A percentile compares a stretch with the other conserved stretches of the same genome.
These are phyloP conservation scores for Ceratocystis harringtonii DNA, from an alignment of 2,329 filamentous ascomycete species.

Conservation along the genomic window DNA sequence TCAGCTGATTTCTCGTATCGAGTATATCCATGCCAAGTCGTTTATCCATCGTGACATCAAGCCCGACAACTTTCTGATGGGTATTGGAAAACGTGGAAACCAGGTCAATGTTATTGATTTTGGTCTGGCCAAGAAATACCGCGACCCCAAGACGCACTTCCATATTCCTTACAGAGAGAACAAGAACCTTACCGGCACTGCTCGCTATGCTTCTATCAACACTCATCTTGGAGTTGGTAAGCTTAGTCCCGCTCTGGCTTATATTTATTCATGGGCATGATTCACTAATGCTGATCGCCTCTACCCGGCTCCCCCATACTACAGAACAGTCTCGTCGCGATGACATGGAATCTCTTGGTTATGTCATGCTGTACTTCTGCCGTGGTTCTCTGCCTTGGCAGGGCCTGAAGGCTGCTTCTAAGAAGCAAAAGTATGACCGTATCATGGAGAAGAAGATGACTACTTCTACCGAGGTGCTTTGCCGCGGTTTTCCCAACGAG, in stretches of 20 bases:
- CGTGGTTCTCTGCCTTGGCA: slow-evolving; percentile 98
- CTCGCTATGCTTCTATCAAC: slow-evolving; percentile 97
- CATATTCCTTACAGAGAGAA: slow-evolving; percentile 99
- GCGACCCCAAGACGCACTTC: slow-evolving; percentile 98
- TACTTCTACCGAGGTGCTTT: slow-evolving; percentile 93
- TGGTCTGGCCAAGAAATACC: slow-evolving; percentile 98
- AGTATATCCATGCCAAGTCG: slow-evolving; percentile 99
- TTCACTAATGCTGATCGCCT: not conserved
- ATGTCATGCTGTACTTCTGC: slow-evolving; percentile 99
- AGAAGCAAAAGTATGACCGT: slow-evolving; percentile 99
- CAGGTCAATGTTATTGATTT: slow-evolving; percentile 99
- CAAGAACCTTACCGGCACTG: slow-evolving; percentile 98
- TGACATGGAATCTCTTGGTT: slow-evolving; percentile 97
- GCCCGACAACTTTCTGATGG: slow-evolving; percentile 99
- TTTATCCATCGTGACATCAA: slow-evolving; percentile 99
- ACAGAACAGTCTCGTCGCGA: slow-evolving; percentile 91
- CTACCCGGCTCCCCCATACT: not conserved
- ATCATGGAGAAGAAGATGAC: slow-evolving; percentile 99
- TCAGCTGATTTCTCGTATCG: slow-evolving; percentile 96
- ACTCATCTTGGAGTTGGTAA: slow-evolving; percentile 86
- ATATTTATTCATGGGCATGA: no score
- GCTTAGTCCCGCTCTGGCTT: slow-evolving; percentile 23
- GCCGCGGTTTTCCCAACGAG: slow-evolving; percentile 97
- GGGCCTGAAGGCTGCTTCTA: slow-evolving; percentile 92
- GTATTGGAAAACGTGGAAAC: slow-evolving; percentile 96